Evolutionary conservation across 2,329 filamentous ascomycete genomes (phyloP).

Genomic region (Hymenoscyphus scutula): DNA sequence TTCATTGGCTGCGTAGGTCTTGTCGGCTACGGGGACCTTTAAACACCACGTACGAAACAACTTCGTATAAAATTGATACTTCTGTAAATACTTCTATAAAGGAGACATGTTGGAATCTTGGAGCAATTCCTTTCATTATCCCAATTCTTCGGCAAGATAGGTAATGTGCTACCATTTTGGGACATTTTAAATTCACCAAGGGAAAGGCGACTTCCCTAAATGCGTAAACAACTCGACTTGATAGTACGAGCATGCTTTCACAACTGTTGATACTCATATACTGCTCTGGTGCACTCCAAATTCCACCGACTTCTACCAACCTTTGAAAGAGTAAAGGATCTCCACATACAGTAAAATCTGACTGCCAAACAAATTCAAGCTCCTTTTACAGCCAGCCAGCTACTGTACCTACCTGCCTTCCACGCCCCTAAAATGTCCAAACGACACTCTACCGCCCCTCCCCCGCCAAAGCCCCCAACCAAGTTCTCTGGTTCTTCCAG

Average conservation of each 20-base stretch:
- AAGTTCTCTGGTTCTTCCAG: constrained; percentile 53
- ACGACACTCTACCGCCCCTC: constrained; percentile 48
- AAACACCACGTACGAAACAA: too few relatives aligned
- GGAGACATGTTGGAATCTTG: too few relatives aligned
- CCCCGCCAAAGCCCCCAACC: constrained; percentile 57
- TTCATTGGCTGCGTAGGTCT: not conserved
- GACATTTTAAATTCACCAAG: too few relatives aligned
- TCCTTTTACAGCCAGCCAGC: constrained; percentile 8
- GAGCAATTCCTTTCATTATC: too few relatives aligned
- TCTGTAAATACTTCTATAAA: too few relatives aligned
- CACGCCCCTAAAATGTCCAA: constrained; percentile 26
- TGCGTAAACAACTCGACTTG: constrained; percentile 12
- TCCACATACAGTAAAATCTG: not conserved
- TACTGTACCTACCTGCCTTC: constrained; percentile 32
- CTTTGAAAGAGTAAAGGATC: not conserved
- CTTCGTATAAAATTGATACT: too few relatives aligned
- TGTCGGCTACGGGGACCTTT: not conserved
- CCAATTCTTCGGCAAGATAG: too few relatives aligned
- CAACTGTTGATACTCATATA: too few relatives aligned
- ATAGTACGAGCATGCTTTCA: constrained; percentile 18
- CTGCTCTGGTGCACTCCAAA: too few relatives aligned
- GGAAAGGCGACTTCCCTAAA: too few relatives aligned
- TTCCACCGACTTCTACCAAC: not conserved
- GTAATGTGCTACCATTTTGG: too few relatives aligned
- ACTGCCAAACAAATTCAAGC: not conserved